A percentile compares a stretch with the other conserved stretches of the same genome.
These are phyloP conservation scores for Stephania japonica DNA, from an alignment of 164 flowering plant species.

Conservation along the genomic window DNA sequence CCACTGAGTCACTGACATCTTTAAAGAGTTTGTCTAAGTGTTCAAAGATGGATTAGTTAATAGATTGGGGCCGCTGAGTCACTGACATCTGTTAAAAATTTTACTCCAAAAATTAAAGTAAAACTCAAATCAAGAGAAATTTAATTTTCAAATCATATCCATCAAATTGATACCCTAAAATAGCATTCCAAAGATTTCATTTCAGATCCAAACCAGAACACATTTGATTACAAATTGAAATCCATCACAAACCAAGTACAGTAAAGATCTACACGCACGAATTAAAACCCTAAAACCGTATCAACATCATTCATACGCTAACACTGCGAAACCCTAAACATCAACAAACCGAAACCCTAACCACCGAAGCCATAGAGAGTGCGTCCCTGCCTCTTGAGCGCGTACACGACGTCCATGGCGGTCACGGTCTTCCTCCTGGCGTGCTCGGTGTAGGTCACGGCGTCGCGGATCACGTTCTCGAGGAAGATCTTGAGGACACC, in stretches of 20 bases:
- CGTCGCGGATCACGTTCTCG: constrained; percentile 48
- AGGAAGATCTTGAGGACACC: constrained; percentile 48
- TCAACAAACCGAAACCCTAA: background rate
- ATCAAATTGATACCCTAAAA: too few species aligned
- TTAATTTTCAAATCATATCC: too few species aligned
- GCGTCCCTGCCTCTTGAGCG: constrained; percentile 3
- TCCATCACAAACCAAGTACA: background rate
- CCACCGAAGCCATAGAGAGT: constrained; percentile 4
- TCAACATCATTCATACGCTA: too few species aligned
- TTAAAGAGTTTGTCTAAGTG: too few species aligned
- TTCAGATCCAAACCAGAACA: background rate
- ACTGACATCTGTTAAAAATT: too few species aligned
- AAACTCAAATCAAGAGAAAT: too few species aligned
- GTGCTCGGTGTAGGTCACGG: constrained; percentile 49
- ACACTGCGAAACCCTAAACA: too few species aligned
- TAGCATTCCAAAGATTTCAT: too few species aligned
- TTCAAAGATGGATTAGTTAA: too few species aligned
- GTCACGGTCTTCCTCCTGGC: constrained; percentile 49
- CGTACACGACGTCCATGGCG: constrained; percentile 33
- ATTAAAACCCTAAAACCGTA: background rate
- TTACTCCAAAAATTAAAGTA: too few species aligned
- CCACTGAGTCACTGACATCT: too few species aligned
- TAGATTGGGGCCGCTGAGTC: too few species aligned
- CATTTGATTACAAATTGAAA: background rate
- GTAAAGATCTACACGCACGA: background rate